Conservation (phyloP, 2,329 filamentous ascomycete species). For the Herpotrichia juniperi region DNA sequence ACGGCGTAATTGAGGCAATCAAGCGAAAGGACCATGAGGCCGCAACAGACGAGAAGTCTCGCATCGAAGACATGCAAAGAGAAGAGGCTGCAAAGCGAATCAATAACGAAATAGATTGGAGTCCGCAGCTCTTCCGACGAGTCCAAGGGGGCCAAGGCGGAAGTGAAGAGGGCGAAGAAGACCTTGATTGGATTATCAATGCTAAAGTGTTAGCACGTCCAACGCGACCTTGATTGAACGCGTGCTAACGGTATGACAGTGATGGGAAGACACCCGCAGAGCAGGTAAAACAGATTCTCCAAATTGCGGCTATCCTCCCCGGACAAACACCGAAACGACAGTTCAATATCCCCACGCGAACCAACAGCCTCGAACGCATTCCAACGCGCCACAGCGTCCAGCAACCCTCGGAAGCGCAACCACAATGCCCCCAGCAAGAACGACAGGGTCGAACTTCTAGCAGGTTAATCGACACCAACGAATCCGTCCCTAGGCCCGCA, state of each 20-base stretch:
- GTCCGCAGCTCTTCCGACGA: conserved; percentile 80
- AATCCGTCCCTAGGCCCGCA: conserved; percentile 42
- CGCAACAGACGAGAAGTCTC: conserved; percentile 95
- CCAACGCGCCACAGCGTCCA: conserved; percentile 9
- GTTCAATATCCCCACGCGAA: conserved; percentile 64
- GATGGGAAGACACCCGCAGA: conserved; percentile 70
- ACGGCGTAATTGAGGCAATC: conserved; percentile 79
- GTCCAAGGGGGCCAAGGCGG: conserved; percentile 74
- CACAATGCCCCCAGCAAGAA: conserved; percentile 2
- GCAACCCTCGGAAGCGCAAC: conserved; percentile 3
- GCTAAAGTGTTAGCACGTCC: conserved; percentile 71
- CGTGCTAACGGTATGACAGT: conserved; percentile 23
- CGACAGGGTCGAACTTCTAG: conserved; percentile 34
- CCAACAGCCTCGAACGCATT: conserved; percentile 26
- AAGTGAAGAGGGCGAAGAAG: conserved; percentile 80
- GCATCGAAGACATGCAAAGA: conserved; percentile 90
- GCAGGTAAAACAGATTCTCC: conserved; percentile 80
- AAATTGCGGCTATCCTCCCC: conserved; percentile 82
- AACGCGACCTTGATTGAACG: neutral
- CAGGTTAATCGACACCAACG: conserved; percentile 65
- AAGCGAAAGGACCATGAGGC: conserved; percentile 83
- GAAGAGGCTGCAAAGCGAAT: conserved; percentile 82
- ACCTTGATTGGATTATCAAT: conserved; percentile 93
- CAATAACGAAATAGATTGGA: conserved; percentile 84
- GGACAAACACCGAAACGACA: conserved; percentile 68